These are phyloP conservation scores for Alternaria sp. DNA, from an alignment of 2,329 filamentous ascomycete species.

Conservation along the genomic window DNA sequence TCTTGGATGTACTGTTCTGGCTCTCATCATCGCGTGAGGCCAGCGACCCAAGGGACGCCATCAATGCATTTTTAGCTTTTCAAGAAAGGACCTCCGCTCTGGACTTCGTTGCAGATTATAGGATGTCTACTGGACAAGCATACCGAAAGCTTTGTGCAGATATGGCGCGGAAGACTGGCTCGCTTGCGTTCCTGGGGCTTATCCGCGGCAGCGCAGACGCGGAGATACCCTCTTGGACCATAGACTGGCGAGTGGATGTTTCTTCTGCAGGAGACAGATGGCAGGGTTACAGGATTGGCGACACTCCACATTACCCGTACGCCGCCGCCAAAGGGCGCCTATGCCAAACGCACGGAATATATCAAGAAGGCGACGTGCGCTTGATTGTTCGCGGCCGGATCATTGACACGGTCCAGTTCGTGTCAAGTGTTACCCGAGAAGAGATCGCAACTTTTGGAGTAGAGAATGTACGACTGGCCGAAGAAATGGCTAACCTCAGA, in stretches of 20 bases:
- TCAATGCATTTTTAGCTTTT: background rate
- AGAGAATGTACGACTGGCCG: background rate
- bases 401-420: background rate
- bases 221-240: background rate
- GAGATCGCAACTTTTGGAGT: background rate
- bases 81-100: background rate
- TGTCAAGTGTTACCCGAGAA: background rate
- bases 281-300: background rate
- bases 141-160: background rate
- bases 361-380: background rate
- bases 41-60: background rate
- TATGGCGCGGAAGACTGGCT: background rate
- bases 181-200: background rate
- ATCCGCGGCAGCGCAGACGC: background rate
- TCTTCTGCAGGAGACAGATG: background rate
- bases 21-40: background rate
- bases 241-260: background rate
- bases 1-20: background rate
- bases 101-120: background rate
- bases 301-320: background rate
- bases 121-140: background rate
- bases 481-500: background rate
- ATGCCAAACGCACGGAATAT: background rate
- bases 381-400: background rate
- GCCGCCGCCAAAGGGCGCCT: background rate